Evolutionary conservation across 345 rosid genomes (phyloP).

Genomic region (Populus deltoides): DNA sequence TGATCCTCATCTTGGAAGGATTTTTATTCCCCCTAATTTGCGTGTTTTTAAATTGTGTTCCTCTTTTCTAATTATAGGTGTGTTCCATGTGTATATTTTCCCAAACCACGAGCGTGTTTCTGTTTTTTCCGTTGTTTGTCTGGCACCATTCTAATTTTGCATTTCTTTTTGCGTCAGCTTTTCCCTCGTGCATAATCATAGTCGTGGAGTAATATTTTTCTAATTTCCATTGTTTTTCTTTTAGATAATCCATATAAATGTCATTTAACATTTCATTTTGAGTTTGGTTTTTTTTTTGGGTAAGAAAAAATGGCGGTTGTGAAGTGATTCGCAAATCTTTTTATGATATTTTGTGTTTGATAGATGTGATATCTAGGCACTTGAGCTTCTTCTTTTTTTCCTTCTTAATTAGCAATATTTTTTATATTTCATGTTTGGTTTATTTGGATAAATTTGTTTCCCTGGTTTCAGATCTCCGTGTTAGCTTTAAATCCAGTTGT

Average conservation of each 20-base stretch:
- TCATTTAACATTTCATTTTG: background rate
- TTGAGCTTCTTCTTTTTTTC: background rate
- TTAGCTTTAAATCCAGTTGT: background rate
- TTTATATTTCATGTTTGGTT: background rate
- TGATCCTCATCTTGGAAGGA: background rate
- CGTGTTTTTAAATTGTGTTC: background rate
- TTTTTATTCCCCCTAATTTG: background rate
- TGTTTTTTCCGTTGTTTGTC: background rate
- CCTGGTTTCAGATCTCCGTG: conserved; percentile 16
- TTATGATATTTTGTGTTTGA: background rate
- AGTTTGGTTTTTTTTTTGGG: too few species aligned
- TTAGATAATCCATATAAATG: background rate
- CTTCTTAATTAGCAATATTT: background rate
- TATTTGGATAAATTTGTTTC: background rate
- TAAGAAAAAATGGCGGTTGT: background rate
- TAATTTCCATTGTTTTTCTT: background rate
- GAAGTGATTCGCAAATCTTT: background rate
- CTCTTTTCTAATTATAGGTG: background rate
- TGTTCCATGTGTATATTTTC: background rate
- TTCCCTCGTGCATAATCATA: background rate
- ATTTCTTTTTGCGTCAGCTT: background rate
- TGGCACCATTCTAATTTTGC: background rate
- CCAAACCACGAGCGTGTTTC: background rate
- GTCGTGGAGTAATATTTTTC: background rate
- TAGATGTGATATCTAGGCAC: background rate